Percentiles rank a stretch among this genome's conserved stretches.
Evolutionary conservation across 768 basidiomycete species (phyloP).

Genomic region (Leccinellum rugosiceps): DNA sequence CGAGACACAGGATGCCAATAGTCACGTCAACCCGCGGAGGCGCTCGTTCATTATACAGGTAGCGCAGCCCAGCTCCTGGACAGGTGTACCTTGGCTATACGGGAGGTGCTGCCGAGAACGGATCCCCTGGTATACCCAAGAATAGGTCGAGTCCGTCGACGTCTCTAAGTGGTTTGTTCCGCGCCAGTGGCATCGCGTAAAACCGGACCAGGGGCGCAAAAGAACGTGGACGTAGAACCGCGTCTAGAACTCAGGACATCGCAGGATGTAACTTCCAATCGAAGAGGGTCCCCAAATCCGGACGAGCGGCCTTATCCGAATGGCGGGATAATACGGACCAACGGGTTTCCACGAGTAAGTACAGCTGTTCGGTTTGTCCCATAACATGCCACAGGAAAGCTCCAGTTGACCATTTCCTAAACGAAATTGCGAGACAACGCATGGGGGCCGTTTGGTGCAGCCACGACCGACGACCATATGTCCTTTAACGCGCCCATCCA

Average conservation of each 20-base stretch:
- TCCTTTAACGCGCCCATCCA: slow-evolving; percentile 69
- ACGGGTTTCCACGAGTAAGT: slow-evolving; percentile 39
- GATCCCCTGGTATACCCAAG: slow-evolving; percentile 6
- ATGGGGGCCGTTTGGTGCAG: slow-evolving; percentile 28
- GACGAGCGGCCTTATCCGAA: slow-evolving; percentile 31
- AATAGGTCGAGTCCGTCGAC: not conserved
- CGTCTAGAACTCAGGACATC: slow-evolving; percentile 20
- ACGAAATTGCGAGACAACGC: slow-evolving; percentile 44
- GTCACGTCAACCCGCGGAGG: slow-evolving; percentile 5
- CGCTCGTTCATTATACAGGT: slow-evolving; percentile 6
- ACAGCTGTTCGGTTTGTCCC: slow-evolving; percentile 35
- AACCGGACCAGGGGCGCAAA: slow-evolving; percentile 16
- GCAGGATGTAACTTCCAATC: slow-evolving; percentile 13
- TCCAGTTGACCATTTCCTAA: slow-evolving; percentile 47
- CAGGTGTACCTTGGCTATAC: slow-evolving; percentile 16
- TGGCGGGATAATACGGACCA: slow-evolving; percentile 30
- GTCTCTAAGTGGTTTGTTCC: not conserved
- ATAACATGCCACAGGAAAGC: slow-evolving; percentile 37
- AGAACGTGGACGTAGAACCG: slow-evolving; percentile 3
- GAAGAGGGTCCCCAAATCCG: slow-evolving; percentile 23
- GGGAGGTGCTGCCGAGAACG: not conserved
- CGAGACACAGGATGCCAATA: slow-evolving; percentile 10
- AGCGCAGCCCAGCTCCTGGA: not conserved
- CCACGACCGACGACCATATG: slow-evolving; percentile 35
- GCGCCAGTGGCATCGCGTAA: slow-evolving; percentile 4